phyloP scores from a whole-genome alignment of 2,329 filamentous ascomycete genomes.

The Anisogramma anomala region DNA sequence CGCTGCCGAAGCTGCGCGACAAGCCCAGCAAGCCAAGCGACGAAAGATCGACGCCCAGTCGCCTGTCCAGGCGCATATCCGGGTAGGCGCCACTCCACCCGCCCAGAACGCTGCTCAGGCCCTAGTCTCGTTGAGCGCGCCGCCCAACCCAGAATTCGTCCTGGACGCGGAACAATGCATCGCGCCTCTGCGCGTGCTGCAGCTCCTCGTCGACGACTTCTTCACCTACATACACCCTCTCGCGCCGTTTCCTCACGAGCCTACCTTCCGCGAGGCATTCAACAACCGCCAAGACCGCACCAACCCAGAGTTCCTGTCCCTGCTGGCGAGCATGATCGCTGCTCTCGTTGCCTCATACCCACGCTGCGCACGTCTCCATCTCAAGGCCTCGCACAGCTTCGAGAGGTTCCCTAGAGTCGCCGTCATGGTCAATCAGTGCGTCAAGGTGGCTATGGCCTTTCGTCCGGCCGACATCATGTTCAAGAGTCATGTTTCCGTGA shows the following conservation, averaged over 20 bases:
- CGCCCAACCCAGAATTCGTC: constrained; percentile 24
- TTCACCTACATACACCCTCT: constrained; percentile 74
- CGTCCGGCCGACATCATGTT: constrained; percentile 44
- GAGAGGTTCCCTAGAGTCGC: constrained; percentile 57
- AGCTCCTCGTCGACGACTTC: constrained; percentile 66
- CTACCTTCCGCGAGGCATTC: constrained; percentile 61
- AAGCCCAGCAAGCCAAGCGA: constrained; percentile 32
- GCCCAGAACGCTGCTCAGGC: constrained; percentile 38
- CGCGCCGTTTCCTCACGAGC: constrained; percentile 67
- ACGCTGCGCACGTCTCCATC: constrained; percentile 55
- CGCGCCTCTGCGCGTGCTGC: constrained; percentile 55
- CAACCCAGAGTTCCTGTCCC: constrained; percentile 55
- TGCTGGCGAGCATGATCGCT: constrained; percentile 65
- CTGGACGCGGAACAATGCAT: constrained; percentile 54
- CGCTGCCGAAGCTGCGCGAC: constrained; percentile 42
- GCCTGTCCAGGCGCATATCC: constrained; percentile 3
- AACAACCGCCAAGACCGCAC: constrained; percentile 53
- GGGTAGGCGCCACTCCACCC: constrained; percentile 23
- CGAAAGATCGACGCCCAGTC: constrained; percentile 26
- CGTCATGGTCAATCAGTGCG: constrained; percentile 58
- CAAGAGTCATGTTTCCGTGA: constrained; percentile 36
- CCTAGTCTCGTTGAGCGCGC: constrained; percentile 32
- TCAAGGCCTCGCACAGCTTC: constrained; percentile 54
- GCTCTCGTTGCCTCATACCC: constrained; percentile 66
- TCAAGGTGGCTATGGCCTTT: constrained; percentile 55